Evolutionary conservation across 2,329 filamentous ascomycete species (phyloP), one percentile per base, ranked within the genome.

Genomic region (Arthroderma sp.): DNA sequence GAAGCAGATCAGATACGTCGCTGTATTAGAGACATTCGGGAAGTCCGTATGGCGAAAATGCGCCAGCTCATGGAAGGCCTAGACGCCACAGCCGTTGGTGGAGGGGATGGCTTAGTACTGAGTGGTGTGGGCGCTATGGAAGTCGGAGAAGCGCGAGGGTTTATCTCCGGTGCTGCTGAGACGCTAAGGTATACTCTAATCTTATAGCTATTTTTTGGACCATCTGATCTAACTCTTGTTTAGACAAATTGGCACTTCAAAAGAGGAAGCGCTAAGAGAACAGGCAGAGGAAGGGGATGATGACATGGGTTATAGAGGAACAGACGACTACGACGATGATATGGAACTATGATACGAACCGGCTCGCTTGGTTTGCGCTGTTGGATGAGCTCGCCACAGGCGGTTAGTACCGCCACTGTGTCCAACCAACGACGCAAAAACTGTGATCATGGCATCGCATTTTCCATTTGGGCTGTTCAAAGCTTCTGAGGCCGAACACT

Each of bases 91-190:
- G 59, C 63, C 7, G 57, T 54, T 29, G 76, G 75, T 15, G 82
- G 75, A 6, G 79, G 78, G 3, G 79, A 80, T 22, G 80, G 88
- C n/a, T 76, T 85, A 45, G 74, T 83, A 46, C 69, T 83, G 59
- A 81, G 80, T 40, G 89, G 89, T 22, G 83, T 96, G 0, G 91
- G 91, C 2, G 85, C 85, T 2, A 87, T 96, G 82, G 91, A 98
- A 68, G 71, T 96, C 40, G 82, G 84, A 0, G 89, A 96, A 67
- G 84, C 80, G 45, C 75, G 89, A 55, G 81, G 79, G 0, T 94
- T 95, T 58, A 78, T 96, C 49, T 72, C 78, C 1, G 85, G 84
- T 1, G 85, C 95, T 2, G 81, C 96, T 51, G 88, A 96, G 61
- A 86, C 85, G 4, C 71, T 96, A 55, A 71, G 76, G 73, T 74